phyloP scores from a whole-genome alignment of 768 basidiomycete species.

The Lactarius sp. region DNA sequence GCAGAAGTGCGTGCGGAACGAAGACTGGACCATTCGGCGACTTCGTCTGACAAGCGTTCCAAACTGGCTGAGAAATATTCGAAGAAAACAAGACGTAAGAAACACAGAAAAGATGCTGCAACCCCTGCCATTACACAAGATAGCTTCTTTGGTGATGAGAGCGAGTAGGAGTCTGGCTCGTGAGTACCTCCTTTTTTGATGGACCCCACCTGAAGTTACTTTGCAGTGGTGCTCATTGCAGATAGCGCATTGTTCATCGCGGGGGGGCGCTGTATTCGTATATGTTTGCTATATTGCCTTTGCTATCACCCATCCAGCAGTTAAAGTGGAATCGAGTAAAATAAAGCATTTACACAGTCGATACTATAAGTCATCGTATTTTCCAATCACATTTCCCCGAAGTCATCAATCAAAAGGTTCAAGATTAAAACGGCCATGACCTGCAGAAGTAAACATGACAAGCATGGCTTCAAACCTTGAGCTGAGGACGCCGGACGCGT shows the following conservation, averaged over 20 bases:
- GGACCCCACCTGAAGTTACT: not conserved
- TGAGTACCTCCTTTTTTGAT: not conserved
- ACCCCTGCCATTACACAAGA: not conserved
- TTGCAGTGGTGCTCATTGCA: not conserved
- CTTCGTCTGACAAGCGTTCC: not conserved
- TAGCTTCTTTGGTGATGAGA: constrained; percentile 7
- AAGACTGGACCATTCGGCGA: not conserved
- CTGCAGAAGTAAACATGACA: too few relatives aligned
- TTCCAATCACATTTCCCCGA: too few relatives aligned
- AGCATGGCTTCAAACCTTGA: constrained; percentile 25
- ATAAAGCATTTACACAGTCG: too few relatives aligned
- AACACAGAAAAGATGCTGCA: not conserved
- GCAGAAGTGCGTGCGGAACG: not conserved
- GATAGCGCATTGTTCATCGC: not conserved
- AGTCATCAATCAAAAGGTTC: constrained; percentile 1
- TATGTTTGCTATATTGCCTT: too few relatives aligned
- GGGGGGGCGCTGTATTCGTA: not conserved
- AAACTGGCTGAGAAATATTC: not conserved
- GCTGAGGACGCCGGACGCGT: constrained; percentile 20
- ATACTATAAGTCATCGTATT: too few relatives aligned
- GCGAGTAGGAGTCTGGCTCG: constrained; percentile 1
- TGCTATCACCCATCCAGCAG: too few relatives aligned
- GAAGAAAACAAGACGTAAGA: constrained; percentile 6
- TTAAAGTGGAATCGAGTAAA: too few relatives aligned
- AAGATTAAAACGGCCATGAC: constrained; percentile 2